Conservation (phyloP, 1,284 basidiomycete genomes). For the Papiliotrema laurentii region DNA sequence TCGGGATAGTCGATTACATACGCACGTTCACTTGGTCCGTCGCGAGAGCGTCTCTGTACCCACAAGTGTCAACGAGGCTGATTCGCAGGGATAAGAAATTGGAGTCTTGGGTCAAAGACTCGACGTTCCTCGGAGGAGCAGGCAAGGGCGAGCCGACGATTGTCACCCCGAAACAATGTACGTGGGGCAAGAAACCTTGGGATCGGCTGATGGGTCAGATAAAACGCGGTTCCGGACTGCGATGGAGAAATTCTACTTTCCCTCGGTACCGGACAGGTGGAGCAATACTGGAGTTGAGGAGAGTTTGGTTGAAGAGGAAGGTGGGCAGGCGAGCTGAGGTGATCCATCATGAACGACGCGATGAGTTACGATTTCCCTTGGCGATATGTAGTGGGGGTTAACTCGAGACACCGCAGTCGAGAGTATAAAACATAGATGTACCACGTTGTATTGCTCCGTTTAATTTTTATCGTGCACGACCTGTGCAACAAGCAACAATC, state of each 20-base stretch:
- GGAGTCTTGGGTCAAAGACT: constrained; percentile 96
- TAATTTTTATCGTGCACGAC: too few relatives aligned
- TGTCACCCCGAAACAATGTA: constrained; percentile 60
- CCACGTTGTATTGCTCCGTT: too few relatives aligned
- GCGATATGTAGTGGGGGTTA: too few relatives aligned
- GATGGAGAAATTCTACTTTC: constrained; percentile 81
- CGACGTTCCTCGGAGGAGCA: constrained; percentile 72
- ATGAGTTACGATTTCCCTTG: too few relatives aligned
- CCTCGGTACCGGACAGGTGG: constrained; percentile 47
- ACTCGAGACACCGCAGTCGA: too few relatives aligned
- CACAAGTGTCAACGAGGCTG: neutral
- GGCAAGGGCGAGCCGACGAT: constrained; percentile 86
- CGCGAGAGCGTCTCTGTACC: neutral
- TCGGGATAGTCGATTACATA: constrained; percentile 79
- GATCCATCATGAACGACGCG: neutral
- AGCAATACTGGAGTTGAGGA: constrained; percentile 32
- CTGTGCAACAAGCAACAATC: too few relatives aligned
- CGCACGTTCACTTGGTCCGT: constrained; percentile 34
- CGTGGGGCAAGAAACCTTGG: constrained; percentile 3
- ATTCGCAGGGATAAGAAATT: constrained; percentile 82
- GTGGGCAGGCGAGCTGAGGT: constrained; percentile 1
- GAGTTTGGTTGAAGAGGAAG: constrained; percentile 23
- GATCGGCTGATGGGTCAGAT: constrained; percentile 55
- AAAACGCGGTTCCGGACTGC: constrained; percentile 81
- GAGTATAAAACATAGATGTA: too few relatives aligned